Conservation (phyloP, 192 early-diverging fungal species). For the Coemansia guatemalensis region DNA sequence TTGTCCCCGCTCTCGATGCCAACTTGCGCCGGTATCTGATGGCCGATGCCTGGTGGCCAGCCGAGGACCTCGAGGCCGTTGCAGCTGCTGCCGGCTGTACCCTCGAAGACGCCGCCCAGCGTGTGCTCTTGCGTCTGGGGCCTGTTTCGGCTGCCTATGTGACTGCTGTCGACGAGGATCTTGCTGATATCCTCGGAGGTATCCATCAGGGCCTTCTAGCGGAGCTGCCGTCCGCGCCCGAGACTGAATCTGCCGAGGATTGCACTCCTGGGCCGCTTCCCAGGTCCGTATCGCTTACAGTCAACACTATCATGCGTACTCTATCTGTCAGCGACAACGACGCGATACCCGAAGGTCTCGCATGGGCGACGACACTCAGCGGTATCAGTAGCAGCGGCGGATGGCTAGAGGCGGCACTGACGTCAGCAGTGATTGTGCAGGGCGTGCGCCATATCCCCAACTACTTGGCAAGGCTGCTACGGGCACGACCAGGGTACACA, state of each 20-base stretch:
- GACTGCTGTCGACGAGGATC: conserved; percentile 73
- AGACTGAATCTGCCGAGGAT: background rate
- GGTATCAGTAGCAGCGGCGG: conserved; percentile 79
- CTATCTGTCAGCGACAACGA: conserved; percentile 1
- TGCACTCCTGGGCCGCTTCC: background rate
- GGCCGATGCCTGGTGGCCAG: conserved; percentile 87
- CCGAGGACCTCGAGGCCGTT: conserved; percentile 81
- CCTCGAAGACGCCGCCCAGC: conserved; percentile 67
- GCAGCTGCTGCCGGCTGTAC: conserved; percentile 41
- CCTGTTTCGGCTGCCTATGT: conserved; percentile 78
- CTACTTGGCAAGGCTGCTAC: conserved; percentile 61
- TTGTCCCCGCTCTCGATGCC: conserved; percentile 85
- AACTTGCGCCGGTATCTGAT: conserved; percentile 93
- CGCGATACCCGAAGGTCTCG: conserved; percentile 12
- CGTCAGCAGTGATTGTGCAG: conserved; percentile 72
- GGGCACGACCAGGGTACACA: conserved; percentile 58
- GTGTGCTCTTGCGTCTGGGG: conserved; percentile 86
- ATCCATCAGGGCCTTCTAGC: conserved; percentile 74
- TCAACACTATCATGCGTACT: conserved; percentile 1
- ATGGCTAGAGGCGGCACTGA: conserved; percentile 86
- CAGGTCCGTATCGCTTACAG: background rate
- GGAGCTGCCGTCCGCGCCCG: conserved; percentile 57
- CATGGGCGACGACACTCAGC: conserved; percentile 68
- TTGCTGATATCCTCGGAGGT: conserved; percentile 79
- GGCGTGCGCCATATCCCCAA: conserved; percentile 63